Conservation (phyloP, 2,329 filamentous ascomycete species). For the Exophiala dermatitidis region DNA sequence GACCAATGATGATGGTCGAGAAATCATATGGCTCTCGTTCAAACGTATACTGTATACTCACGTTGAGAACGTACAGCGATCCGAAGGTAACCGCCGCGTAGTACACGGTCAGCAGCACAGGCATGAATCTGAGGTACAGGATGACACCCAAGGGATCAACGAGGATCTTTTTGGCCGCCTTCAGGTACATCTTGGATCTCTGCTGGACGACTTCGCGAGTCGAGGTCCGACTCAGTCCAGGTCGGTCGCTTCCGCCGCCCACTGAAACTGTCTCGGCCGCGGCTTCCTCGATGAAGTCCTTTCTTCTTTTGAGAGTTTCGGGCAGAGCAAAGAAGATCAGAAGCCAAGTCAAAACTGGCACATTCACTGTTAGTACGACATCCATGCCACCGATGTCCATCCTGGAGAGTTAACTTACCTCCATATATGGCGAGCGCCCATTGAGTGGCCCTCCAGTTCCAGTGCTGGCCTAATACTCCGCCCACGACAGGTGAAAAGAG, state of each 20-base stretch:
- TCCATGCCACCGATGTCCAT: neutral
- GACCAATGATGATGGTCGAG: slow-evolving; percentile 59
- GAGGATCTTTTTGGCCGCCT: slow-evolving; percentile 51
- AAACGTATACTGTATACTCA: slow-evolving; percentile 67
- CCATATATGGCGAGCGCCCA: slow-evolving; percentile 72
- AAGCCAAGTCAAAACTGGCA: slow-evolving; percentile 30
- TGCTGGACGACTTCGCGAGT: slow-evolving; percentile 37
- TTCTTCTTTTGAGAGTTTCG: slow-evolving; percentile 35
- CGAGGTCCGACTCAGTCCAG: slow-evolving; percentile 46
- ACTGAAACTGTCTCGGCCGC: slow-evolving; percentile 23
- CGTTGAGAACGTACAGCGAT: slow-evolving; percentile 68
- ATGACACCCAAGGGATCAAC: slow-evolving; percentile 67
- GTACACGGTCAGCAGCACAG: slow-evolving; percentile 65
- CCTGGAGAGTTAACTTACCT: slow-evolving; percentile 32
- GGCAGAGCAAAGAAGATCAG: slow-evolving; percentile 39
- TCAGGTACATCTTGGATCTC: slow-evolving; percentile 53
- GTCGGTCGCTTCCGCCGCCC: slow-evolving; percentile 18
- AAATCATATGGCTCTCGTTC: slow-evolving; percentile 61
- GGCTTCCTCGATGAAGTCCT: slow-evolving; percentile 30
- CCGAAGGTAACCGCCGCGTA: slow-evolving; percentile 70
- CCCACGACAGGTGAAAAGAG: slow-evolving; percentile 70
- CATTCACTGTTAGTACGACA: slow-evolving; percentile 2
- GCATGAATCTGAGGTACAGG: slow-evolving; percentile 63
- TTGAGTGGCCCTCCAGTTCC: slow-evolving; percentile 69
- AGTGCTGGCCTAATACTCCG: slow-evolving; percentile 59